phyloP scores from a whole-genome alignment of 108 stramenopile species.

The Nitzschia putrida region DNA sequence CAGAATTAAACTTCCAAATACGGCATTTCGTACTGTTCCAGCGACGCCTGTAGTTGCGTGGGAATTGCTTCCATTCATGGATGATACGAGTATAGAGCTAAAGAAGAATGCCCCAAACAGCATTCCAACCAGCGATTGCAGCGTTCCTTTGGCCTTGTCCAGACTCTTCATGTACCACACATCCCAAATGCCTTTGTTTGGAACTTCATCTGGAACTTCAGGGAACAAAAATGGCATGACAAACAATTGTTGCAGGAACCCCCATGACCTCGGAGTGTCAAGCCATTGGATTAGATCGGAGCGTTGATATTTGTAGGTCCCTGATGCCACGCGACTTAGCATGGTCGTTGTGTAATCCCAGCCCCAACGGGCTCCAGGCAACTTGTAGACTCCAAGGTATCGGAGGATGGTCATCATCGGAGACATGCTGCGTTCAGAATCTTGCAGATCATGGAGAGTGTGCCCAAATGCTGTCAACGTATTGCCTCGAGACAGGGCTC shows the following conservation, averaged over 20 bases:
- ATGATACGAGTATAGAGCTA: neutral
- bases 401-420: constrained; percentile 10
- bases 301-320: constrained; percentile 2
- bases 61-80: too few relatives aligned
- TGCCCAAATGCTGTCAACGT: constrained; percentile 28
- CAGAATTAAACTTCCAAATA: neutral
- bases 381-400: constrained; percentile 29
- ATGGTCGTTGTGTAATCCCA: constrained; percentile 31
- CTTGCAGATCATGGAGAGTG: constrained; percentile 26
- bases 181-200: constrained; percentile 1
- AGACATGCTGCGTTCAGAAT: constrained; percentile 11
- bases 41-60: too few relatives aligned
- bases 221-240: neutral
- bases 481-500: constrained; percentile 3
- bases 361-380: constrained; percentile 33
- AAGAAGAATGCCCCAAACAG: neutral
- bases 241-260: neutral
- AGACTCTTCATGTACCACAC: neutral
- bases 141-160: neutral
- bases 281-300: constrained; percentile 1
- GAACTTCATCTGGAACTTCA: neutral
- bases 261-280: neutral
- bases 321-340: constrained; percentile 33
- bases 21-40: neutral
- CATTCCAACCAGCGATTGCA: neutral